Base-by-base conservation (phyloP, 1,139 yeast genomes). In the Yamadazyma membranifaciens region DNA sequence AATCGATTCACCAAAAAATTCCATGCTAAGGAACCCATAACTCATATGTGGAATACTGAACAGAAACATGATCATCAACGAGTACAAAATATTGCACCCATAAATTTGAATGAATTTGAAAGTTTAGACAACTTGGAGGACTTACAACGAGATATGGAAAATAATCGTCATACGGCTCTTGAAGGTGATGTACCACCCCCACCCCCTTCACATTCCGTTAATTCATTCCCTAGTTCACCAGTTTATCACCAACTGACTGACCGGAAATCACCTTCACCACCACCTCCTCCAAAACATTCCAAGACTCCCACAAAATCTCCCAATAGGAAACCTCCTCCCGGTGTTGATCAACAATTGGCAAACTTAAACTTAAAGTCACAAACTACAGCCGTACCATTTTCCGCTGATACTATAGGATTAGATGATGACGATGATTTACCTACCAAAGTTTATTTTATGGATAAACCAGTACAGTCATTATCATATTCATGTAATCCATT, bases 371-470 rank as follows among this genome's bases (percentile, higher is more conserved):
- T 14, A 25, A 28, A 41, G 12, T 42, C 48, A 9, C n/a, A 39
- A 6, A 45, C 49, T 32, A 60, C 66, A 1, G 49, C 67, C 0
- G 55, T 69, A 3, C 78, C 78, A 9, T 72, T 68, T 43, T 71
- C 77, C 1, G 78, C 78, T 1, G 76, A 71, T 38, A 57, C 67
- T 3, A 67, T 72, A 26, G 76, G 75, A 0, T 31, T 65, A 9
- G 73, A 64, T 9, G 60, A 57, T 9, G 60, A 51, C 3, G 48
- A 46, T 3, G 44, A 37, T 2, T 36, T 66, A 28, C 72, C 75
- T 1, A 64, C 74, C 2, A 57, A 59, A 29, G 75, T 69, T 6
- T 69, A 56, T 45, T 52, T 63, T 42, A 49, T 67, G 57, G 72
- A 63, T 40, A 45, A 67, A 42, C 71, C 55, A 34, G 65, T 67